Evolutionary conservation across 1,284 basidiomycete genomes (phyloP).

Genomic region (Mycosarcoma mackinlayi): DNA sequence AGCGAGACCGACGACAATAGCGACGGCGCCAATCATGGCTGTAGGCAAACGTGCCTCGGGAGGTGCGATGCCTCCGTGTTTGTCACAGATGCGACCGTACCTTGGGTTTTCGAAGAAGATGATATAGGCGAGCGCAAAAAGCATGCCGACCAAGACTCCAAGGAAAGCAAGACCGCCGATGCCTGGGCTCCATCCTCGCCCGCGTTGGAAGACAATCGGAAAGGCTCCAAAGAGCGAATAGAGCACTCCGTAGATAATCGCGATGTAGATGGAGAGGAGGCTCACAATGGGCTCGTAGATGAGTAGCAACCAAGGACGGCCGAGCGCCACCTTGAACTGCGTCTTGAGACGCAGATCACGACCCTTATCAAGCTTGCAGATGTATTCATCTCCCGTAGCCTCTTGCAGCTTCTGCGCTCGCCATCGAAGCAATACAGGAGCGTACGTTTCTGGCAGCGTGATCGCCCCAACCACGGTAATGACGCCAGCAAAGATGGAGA

Average conservation of each 20-base stretch:
- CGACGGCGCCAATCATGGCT: constrained; percentile 59
- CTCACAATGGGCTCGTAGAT: constrained; percentile 81
- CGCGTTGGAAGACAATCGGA: constrained; percentile 62
- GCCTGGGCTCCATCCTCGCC: constrained; percentile 55
- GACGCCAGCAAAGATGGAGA: constrained; percentile 74
- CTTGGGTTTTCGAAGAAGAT: constrained; percentile 57
- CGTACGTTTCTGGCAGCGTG: constrained; percentile 79
- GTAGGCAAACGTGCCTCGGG: constrained; percentile 52
- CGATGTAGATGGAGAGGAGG: constrained; percentile 78
- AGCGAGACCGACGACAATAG: constrained; percentile 69
- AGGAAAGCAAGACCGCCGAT: constrained; percentile 65
- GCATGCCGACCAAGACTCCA: constrained; percentile 36
- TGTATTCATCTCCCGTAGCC: constrained; percentile 75
- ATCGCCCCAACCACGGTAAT: constrained; percentile 74
- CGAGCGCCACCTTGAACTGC: constrained; percentile 74
- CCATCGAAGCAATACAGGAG: constrained; percentile 71
- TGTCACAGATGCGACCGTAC: constrained; percentile 32
- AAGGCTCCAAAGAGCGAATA: constrained; percentile 61
- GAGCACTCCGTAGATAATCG: constrained; percentile 75
- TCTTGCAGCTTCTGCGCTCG: constrained; percentile 73
- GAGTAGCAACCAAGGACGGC: constrained; percentile 71
- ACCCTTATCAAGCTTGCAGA: constrained; percentile 61
- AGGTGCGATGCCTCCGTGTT: constrained; percentile 40
- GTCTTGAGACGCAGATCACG: constrained; percentile 59
- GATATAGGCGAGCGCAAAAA: constrained; percentile 50